phyloP scores from a whole-genome alignment of 1,284 basidiomycete species.

The Irpex sp. region DNA sequence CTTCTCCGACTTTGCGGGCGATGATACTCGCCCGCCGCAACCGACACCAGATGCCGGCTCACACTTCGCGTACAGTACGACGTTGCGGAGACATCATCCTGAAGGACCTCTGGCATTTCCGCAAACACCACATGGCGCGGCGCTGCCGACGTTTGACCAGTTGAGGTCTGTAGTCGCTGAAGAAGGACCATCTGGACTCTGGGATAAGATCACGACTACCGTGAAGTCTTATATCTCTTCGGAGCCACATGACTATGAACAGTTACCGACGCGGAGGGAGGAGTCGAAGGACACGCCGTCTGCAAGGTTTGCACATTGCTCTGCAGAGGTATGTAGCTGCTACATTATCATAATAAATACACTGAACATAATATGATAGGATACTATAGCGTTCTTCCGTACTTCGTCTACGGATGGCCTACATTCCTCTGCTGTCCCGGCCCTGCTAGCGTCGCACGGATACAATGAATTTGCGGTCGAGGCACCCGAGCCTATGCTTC shows the following conservation, averaged over 20 bases:
- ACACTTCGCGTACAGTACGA: slow-evolving; percentile 82
- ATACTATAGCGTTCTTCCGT: slow-evolving; percentile 60
- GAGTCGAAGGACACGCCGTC: slow-evolving; percentile 30
- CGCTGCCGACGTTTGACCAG: slow-evolving; percentile 21
- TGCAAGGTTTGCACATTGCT: slow-evolving; percentile 26
- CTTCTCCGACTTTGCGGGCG: slow-evolving; percentile 52
- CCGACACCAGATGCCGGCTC: slow-evolving; percentile 46
- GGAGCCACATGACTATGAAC: slow-evolving; percentile 20
- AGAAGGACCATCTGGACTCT: slow-evolving; percentile 26
- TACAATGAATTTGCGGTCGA: slow-evolving; percentile 95
- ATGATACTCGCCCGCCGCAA: slow-evolving; percentile 40
- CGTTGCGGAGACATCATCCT: slow-evolving; percentile 59
- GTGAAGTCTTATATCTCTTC: slow-evolving; percentile 24
- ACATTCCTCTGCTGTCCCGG: slow-evolving; percentile 53
- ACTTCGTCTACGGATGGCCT: slow-evolving; percentile 64
- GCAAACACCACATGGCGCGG: slow-evolving; percentile 24
- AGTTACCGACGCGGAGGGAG: slow-evolving; percentile 28
- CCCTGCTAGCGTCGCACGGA: slow-evolving; percentile 68
- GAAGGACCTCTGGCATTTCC: slow-evolving; percentile 39
- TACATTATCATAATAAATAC: background rate
- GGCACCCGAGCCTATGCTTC: slow-evolving; percentile 69
- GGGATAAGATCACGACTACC: slow-evolving; percentile 36
- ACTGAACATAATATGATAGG: slow-evolving; percentile 33
- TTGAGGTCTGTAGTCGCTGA: slow-evolving; percentile 21
- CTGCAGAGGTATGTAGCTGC: slow-evolving; percentile 41